Evolutionary conservation across 2,329 filamentous ascomycete species (phyloP).

Genomic region (Teratosphaeriaceae sp.): DNA sequence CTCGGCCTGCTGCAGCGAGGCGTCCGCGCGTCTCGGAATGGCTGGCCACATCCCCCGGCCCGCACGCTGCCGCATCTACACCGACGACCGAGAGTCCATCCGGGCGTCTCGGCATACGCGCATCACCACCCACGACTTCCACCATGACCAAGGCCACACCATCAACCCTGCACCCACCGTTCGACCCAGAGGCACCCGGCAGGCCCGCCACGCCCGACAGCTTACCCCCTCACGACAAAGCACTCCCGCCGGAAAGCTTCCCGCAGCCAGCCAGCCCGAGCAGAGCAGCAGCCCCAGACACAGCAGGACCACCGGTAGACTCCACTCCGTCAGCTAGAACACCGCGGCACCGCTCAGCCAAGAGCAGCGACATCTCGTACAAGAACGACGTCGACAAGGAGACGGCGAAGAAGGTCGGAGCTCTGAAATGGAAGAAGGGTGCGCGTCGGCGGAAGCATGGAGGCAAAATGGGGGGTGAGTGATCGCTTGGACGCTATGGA

Average conservation of each 20-base stretch:
- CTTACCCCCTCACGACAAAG: not conserved
- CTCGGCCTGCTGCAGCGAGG: no score
- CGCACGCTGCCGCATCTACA: no score
- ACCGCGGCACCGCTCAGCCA: not conserved
- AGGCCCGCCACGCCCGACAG: not conserved
- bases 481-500: no score
- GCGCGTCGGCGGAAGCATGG: no score
- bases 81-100: no score
- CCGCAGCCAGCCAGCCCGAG: not conserved
- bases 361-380: not conserved
- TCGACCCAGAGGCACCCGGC: not conserved
- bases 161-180: not conserved
- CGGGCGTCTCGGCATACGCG: not conserved
- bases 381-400: not conserved
- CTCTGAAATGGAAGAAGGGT: not conserved
- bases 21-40: no score
- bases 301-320: not conserved
- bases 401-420: not conserved
- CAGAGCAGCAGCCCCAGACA: not conserved
- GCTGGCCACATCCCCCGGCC: no score
- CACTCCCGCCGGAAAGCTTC: not conserved
- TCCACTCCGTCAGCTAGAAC: no score
- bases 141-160: not conserved
- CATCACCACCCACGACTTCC: not conserved
- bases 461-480: no score